Evolutionary conservation across 1,284 basidiomycete genomes (phyloP).

Genomic region (Trametes pubescens): DNA sequence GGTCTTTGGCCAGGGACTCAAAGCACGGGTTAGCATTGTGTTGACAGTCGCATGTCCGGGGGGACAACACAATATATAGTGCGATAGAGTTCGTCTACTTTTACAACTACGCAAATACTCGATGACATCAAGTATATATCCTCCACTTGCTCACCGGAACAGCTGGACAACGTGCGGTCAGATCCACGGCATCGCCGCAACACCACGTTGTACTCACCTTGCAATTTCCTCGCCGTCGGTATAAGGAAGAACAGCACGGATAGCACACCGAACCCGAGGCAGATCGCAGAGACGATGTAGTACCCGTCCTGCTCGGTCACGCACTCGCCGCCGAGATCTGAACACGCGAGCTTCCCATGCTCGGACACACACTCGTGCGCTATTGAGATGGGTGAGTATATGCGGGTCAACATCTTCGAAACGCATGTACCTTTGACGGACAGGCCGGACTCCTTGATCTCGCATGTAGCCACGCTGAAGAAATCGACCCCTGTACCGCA

Average conservation of each 20-base stretch:
- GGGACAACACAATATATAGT: constrained; percentile 17
- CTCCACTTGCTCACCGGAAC: constrained; percentile 71
- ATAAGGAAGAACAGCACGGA: constrained; percentile 83
- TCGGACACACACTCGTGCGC: constrained; percentile 91
- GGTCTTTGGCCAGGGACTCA: no score
- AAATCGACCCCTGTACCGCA: constrained; percentile 75
- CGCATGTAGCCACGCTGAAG: constrained; percentile 85
- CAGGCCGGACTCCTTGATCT: constrained; percentile 66
- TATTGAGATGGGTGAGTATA: constrained; percentile 35
- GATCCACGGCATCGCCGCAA: constrained; percentile 1
- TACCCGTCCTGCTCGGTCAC: constrained; percentile 91
- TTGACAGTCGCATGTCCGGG: background rate
- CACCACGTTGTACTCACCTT: constrained; percentile 66
- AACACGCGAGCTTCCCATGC: constrained; percentile 84
- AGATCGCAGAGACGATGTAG: constrained; percentile 85
- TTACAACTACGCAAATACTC: constrained; percentile 23
- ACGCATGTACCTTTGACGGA: constrained; percentile 62
- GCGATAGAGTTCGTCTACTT: constrained; percentile 31
- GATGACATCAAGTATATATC: constrained; percentile 43
- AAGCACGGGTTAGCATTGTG: background rate
- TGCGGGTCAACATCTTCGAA: background rate
- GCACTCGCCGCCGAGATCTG: constrained; percentile 82
- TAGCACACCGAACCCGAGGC: constrained; percentile 77
- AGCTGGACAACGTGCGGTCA: constrained; percentile 45
- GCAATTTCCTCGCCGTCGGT: constrained; percentile 85